Conservation (phyloP, 371 early-diverging fungal genomes). For the Phascolomyces articulosus region DNA sequence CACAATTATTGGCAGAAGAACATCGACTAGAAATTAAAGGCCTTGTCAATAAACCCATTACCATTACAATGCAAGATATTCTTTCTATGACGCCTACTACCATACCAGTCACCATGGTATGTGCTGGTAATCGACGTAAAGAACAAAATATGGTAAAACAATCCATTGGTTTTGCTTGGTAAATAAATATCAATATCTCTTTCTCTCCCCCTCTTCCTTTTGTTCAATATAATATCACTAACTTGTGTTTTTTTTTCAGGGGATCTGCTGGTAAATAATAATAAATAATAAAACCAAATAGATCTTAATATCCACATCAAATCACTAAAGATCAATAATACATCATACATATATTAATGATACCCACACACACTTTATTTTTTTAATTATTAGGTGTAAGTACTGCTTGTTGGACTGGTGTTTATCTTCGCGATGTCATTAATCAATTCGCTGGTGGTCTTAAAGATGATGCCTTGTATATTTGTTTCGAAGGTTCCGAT, state of each 20-base stretch:
- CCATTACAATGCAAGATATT: conserved; percentile 62
- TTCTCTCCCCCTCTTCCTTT: background rate
- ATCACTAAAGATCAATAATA: too few relatives aligned
- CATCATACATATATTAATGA: background rate
- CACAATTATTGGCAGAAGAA: conserved; percentile 56
- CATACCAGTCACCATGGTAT: conserved; percentile 66
- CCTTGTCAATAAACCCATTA: conserved; percentile 49
- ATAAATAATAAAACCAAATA: too few relatives aligned
- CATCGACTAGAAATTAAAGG: conserved; percentile 45
- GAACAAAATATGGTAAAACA: conserved; percentile 79
- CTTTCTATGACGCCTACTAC: conserved; percentile 45
- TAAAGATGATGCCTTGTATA: conserved; percentile 54
- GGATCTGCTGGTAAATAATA: conserved; percentile 16
- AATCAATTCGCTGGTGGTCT: conserved; percentile 51
- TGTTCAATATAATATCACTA: too few relatives aligned
- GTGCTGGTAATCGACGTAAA: conserved; percentile 85
- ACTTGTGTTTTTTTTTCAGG: background rate
- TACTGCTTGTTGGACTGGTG: conserved; percentile 85
- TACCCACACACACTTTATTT: too few relatives aligned
- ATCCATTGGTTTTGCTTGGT: conserved; percentile 79
- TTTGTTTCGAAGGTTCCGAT: conserved; percentile 74
- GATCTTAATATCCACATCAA: too few relatives aligned
- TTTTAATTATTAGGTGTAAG: conserved; percentile 78
- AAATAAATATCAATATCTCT: background rate
- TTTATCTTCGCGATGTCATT: conserved; percentile 76